These are phyloP conservation scores for Salix brachista DNA, from an alignment of 345 rosid species.

Conservation along the genomic window DNA sequence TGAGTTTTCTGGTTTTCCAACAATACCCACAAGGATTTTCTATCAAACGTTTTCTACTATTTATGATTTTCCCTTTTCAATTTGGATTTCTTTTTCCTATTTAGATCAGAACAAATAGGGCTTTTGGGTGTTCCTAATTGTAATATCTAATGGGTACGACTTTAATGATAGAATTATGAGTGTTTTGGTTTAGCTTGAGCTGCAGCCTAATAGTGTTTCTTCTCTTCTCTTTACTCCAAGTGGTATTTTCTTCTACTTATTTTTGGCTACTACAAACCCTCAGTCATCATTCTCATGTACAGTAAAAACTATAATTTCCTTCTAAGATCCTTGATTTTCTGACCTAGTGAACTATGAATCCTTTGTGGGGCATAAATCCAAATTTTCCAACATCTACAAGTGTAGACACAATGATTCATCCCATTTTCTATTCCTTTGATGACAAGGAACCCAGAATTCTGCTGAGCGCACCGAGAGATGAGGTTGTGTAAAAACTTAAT, in stretches of 20 bases:
- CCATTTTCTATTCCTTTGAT: not conserved
- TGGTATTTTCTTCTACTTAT: not conserved
- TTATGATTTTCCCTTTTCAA: not conserved
- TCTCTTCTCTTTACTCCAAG: not conserved
- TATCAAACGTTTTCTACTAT: not conserved
- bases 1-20: too few relatives aligned
- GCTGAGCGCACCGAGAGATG: not conserved
- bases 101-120: not conserved
- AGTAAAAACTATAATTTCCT: not conserved
- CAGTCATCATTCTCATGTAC: not conserved
- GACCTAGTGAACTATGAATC: not conserved
- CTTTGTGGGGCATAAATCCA: not conserved
- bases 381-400: not conserved
- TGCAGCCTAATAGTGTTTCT: not conserved
- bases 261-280: not conserved
- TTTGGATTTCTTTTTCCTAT: not conserved
- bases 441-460: not conserved
- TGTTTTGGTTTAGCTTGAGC: not conserved
- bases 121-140: not conserved
- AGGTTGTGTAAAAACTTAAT: not conserved
- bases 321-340: not conserved
- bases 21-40: too few relatives aligned
- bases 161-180: not conserved
- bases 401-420: not conserved
- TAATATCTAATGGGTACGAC: not conserved